These are phyloP conservation scores for Colletotrichum spaethianum DNA, from an alignment of 2,329 filamentous ascomycete genomes.

Conservation along the genomic window DNA sequence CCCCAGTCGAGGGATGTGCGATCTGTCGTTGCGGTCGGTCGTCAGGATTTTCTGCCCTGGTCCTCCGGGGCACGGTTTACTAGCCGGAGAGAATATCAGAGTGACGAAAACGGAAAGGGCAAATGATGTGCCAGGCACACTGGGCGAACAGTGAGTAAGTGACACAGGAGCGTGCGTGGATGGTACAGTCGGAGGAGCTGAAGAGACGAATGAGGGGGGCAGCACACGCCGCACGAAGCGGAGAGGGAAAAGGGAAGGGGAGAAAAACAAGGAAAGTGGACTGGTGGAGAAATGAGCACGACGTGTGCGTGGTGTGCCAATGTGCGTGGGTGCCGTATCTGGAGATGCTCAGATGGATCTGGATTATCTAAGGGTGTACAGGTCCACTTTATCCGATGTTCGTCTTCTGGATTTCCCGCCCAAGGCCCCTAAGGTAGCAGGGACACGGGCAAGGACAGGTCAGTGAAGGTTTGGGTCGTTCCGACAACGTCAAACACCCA, in stretches of 20 bases:
- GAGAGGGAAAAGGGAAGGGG: neutral
- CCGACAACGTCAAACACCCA: neutral
- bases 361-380: constrained; percentile 18
- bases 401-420: constrained; percentile 9
- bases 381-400: constrained; percentile 21
- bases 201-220: neutral
- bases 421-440: constrained; percentile 22
- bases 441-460: constrained; percentile 4
- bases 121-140: too few species aligned
- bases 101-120: neutral
- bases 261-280: constrained; percentile 17
- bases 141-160: too few species aligned
- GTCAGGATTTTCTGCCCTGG: constrained; percentile 32
- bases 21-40: constrained; percentile 10
- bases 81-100: neutral
- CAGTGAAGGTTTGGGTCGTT: neutral
- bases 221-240: neutral
- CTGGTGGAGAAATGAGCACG: constrained; percentile 6
- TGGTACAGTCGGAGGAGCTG: constrained; percentile 13
- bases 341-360: constrained; percentile 25
- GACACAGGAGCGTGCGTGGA: neutral
- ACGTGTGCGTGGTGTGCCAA: neutral
- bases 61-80: neutral
- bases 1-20: neutral
- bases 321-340: constrained; percentile 18